Conservation (phyloP, 2,329 filamentous ascomycete species). For the Camptophora hylomeconis region DNA sequence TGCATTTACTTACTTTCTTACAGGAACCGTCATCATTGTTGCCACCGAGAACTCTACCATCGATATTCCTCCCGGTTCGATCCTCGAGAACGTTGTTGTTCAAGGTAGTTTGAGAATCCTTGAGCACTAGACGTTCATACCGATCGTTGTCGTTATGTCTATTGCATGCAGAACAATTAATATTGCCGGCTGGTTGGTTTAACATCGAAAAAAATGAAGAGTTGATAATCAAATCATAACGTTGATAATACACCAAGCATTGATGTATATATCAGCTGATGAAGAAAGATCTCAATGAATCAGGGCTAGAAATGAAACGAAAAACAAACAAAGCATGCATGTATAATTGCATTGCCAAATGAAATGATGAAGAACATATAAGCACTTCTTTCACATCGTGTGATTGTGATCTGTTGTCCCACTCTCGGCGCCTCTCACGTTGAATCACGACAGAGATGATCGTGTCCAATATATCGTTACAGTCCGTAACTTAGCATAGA, state of each 20-base stretch:
- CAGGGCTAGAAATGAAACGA: neutral
- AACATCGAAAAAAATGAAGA: neutral
- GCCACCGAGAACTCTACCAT: constrained; percentile 97
- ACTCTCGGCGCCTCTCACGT: too few relatives aligned
- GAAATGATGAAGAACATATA: too few relatives aligned
- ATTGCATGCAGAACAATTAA: too few relatives aligned
- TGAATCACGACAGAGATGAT: too few relatives aligned
- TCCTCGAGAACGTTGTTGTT: constrained; percentile 97
- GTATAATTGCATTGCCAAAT: too few relatives aligned
- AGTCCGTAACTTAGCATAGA: too few relatives aligned
- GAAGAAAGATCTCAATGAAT: neutral
- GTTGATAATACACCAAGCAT: neutral
- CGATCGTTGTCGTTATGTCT: neutral
- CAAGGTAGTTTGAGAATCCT: constrained; percentile 79
- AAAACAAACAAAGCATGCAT: too few relatives aligned
- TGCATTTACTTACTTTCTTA: constrained; percentile 6
- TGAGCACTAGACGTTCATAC: constrained; percentile 42
- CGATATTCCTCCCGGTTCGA: constrained; percentile 89
- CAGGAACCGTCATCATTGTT: constrained; percentile 85
- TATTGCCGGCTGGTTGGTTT: neutral
- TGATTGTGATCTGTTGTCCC: too few relatives aligned
- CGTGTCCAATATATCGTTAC: too few relatives aligned
- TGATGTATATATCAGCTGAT: neutral
- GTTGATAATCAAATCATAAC: neutral
- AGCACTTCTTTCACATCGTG: too few relatives aligned